Conservation (phyloP, 305 asterid species). For the Vinca major region DNA sequence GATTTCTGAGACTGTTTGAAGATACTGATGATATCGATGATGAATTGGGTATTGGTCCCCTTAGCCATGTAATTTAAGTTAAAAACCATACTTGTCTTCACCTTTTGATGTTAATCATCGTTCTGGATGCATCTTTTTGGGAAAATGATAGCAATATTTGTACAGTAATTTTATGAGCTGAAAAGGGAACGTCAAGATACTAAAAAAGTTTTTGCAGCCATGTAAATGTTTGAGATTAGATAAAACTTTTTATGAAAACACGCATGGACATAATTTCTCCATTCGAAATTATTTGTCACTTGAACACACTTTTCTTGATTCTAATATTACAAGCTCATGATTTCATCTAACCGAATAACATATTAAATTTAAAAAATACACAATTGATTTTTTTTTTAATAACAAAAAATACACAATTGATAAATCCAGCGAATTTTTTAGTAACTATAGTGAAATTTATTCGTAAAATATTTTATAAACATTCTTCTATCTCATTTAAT, state of each 20-base stretch:
- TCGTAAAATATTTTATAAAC: too few species aligned
- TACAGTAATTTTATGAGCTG: conserved; percentile 4
- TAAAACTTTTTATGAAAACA: background rate
- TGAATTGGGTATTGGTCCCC: conserved; percentile 74
- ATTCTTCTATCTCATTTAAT: too few species aligned
- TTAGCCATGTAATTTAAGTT: conserved; percentile 42
- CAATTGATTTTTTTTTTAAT: too few species aligned
- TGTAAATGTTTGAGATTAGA: background rate
- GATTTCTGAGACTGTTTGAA: conserved; percentile 71
- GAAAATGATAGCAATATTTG: background rate
- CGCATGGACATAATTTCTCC: too few species aligned
- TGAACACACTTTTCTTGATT: too few species aligned
- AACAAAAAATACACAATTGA: too few species aligned
- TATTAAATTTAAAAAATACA: too few species aligned
- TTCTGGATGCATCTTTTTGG: background rate
- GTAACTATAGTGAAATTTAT: too few species aligned
- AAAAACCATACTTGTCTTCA: background rate
- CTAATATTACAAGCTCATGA: too few species aligned
- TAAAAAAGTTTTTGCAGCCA: background rate
- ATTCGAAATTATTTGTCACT: too few species aligned
- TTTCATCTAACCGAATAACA: too few species aligned
- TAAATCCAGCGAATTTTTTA: too few species aligned
- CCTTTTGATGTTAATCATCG: background rate
- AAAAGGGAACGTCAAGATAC: background rate
- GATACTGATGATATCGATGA: conserved; percentile 81